Conservation (phyloP, 2,329 filamentous ascomycete species). For the Fusarium lyarnte region DNA sequence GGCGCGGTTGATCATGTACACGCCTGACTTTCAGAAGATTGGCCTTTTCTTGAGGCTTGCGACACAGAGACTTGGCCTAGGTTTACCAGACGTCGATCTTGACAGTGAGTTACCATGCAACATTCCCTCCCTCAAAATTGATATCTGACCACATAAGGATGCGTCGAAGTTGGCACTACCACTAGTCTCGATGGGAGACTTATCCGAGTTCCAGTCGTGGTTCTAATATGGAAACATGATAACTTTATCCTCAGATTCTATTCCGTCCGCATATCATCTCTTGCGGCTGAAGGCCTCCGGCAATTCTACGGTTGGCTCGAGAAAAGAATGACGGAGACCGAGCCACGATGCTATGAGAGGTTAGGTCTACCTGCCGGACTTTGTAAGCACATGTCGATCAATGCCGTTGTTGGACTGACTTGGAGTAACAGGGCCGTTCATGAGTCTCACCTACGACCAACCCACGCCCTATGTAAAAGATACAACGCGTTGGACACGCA, state of each 20-base stretch:
- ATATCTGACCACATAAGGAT: not conserved
- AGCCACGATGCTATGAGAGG: not conserved
- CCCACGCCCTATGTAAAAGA: not conserved
- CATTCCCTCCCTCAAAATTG: rapidly evolving
- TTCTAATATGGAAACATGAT: not conserved
- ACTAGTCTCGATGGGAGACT: not conserved
- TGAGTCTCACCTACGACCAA: not conserved
- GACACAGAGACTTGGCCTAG: not conserved
- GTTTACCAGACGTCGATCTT: not conserved
- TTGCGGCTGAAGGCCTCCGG: rapidly evolving
- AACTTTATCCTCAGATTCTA: not conserved
- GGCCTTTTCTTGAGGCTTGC: not conserved
- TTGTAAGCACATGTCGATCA: not conserved
- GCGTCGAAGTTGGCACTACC: not conserved
- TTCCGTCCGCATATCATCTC: not conserved
- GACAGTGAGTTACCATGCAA: not conserved
- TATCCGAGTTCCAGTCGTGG: not conserved
- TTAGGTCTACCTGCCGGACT: not conserved
- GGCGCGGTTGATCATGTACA: not conserved
- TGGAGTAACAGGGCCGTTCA: not conserved
- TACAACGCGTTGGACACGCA: not conserved
- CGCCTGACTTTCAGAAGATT: not conserved
- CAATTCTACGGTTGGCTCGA: not conserved
- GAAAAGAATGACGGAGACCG: not conserved
- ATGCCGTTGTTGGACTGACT: rapidly evolving